Evolutionary conservation across 495 filamentous ascomycete species (phyloP).

Genomic region (Massariosphaeria phaeospora): DNA sequence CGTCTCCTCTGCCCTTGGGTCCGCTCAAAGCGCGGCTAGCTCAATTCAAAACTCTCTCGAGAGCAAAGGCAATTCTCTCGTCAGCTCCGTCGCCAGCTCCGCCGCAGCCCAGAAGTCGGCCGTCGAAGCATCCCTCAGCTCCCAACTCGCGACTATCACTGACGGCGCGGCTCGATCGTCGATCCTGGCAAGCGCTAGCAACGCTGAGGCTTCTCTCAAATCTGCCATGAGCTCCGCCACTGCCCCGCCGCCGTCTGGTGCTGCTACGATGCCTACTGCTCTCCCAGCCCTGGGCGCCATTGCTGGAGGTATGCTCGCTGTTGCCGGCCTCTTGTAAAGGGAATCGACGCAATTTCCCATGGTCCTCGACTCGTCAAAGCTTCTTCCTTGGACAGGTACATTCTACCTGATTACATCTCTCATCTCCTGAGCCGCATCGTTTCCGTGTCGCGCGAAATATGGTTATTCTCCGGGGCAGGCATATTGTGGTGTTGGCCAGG

Average conservation of each 20-base stretch:
- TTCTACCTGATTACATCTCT: no score
- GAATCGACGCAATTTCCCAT: no score
- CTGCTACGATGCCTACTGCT: slow-evolving; percentile 6
- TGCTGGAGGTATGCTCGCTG: slow-evolving; percentile 14
- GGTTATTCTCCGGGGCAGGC: no score
- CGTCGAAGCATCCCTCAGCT: neutral
- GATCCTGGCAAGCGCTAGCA: neutral
- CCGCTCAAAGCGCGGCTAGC: slow-evolving; percentile 6
- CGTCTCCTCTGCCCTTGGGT: neutral
- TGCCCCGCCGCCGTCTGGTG: neutral
- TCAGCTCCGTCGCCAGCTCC: slow-evolving; percentile 3
- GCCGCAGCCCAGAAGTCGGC: neutral
- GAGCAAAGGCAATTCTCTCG: neutral
- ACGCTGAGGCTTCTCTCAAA: neutral
- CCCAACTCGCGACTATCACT: neutral
- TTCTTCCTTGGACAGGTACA: no score
- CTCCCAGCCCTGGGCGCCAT: slow-evolving; percentile 15
- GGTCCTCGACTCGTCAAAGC: no score
- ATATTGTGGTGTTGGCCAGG: no score
- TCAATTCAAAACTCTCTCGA: no score
- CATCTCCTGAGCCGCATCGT: no score
- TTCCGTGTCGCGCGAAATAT: no score
- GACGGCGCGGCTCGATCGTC: neutral
- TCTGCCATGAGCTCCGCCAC: neutral
- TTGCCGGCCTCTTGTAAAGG: slow-evolving; percentile 21